These are phyloP conservation scores for Nemophila menziesii DNA, from an alignment of 257 asterid species.

Conservation along the genomic window DNA sequence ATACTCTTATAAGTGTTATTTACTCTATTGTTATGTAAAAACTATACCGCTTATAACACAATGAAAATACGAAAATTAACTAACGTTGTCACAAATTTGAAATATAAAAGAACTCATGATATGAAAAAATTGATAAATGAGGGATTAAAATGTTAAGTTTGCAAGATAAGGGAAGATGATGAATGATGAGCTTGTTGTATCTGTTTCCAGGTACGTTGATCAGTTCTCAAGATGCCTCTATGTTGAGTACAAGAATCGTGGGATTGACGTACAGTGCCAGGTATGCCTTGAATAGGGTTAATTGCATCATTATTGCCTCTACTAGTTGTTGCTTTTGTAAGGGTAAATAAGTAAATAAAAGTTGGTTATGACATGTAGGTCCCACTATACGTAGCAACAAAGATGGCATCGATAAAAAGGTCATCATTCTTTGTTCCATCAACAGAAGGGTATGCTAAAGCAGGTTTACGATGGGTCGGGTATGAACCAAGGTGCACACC, in stretches of 20 bases:
- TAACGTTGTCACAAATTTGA: too few species aligned
- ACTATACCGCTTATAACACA: too few species aligned
- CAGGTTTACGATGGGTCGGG: conserved; percentile 73
- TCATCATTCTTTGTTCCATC: conserved; percentile 94
- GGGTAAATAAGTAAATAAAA: too few species aligned
- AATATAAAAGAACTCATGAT: too few species aligned
- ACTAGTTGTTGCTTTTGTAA: not conserved
- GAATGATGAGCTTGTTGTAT: conserved; percentile 4
- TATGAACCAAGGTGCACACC: conserved; percentile 95
- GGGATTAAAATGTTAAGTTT: too few species aligned
- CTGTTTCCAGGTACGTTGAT: conserved; percentile 59
- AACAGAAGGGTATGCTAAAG: conserved; percentile 73
- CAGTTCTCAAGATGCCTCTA: conserved; percentile 90
- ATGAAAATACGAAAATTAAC: too few species aligned
- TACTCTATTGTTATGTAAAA: too few species aligned
- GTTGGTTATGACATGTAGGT: conserved; percentile 32
- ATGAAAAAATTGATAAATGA: too few species aligned
- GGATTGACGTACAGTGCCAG: conserved; percentile 98
- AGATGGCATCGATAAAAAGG: conserved; percentile 85
- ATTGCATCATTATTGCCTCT: not conserved
- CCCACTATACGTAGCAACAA: conserved; percentile 88
- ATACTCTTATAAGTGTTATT: too few species aligned
- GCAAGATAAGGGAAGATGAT: too few species aligned
- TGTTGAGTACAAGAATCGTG: conserved; percentile 90
- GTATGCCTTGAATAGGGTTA: conserved; percentile 28